Percentiles rank a stretch among this genome's conserved stretches.
These are phyloP conservation scores for Pseudocercospora ulei DNA, from an alignment of 2,329 filamentous ascomycete species.

Conservation along the genomic window DNA sequence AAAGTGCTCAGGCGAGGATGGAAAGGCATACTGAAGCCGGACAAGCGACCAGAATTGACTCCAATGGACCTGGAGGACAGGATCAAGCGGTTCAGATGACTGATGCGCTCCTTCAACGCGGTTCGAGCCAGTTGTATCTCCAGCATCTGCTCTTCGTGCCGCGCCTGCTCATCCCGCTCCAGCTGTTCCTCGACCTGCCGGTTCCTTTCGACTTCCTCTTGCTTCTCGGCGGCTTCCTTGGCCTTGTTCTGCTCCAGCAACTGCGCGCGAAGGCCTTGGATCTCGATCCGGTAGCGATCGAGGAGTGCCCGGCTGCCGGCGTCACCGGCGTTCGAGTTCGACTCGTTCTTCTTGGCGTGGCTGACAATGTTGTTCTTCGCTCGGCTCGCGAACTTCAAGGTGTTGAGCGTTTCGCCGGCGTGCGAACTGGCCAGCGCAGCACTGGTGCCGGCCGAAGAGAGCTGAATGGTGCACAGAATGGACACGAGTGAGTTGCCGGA, in stretches of 20 bases:
- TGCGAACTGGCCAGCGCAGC: slow-evolving; percentile 62
- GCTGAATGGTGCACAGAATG: slow-evolving; percentile 92
- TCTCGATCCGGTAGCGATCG: slow-evolving; percentile 90
- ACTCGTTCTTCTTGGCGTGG: slow-evolving; percentile 89
- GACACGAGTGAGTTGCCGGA: slow-evolving; percentile 92
- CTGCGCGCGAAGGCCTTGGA: slow-evolving; percentile 67
- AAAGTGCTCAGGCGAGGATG: slow-evolving; percentile 33
- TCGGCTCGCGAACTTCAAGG: slow-evolving; percentile 88
- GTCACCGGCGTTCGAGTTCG: slow-evolving; percentile 65
- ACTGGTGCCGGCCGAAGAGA: slow-evolving; percentile 61
- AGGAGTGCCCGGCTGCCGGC: slow-evolving; percentile 76
- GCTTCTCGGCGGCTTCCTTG: slow-evolving; percentile 41
- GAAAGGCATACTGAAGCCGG: slow-evolving; percentile 37
- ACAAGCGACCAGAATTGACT: slow-evolving; percentile 69
- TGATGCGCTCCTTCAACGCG: slow-evolving; percentile 91
- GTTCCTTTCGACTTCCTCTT: slow-evolving; percentile 56
- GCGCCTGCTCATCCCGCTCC: slow-evolving; percentile 61
- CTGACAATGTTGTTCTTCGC: slow-evolving; percentile 98
- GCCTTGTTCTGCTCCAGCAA: slow-evolving; percentile 71
- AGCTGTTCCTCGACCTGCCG: slow-evolving; percentile 55
- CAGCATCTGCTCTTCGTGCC: slow-evolving; percentile 90
- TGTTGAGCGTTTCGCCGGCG: slow-evolving; percentile 83
- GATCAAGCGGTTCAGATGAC: slow-evolving; percentile 90
- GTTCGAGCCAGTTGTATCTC: slow-evolving; percentile 97
- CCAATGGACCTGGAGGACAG: slow-evolving; percentile 91